These are phyloP conservation scores for Clitocybe nebularis DNA, from an alignment of 1,284 basidiomycete species.

Conservation along the genomic window DNA sequence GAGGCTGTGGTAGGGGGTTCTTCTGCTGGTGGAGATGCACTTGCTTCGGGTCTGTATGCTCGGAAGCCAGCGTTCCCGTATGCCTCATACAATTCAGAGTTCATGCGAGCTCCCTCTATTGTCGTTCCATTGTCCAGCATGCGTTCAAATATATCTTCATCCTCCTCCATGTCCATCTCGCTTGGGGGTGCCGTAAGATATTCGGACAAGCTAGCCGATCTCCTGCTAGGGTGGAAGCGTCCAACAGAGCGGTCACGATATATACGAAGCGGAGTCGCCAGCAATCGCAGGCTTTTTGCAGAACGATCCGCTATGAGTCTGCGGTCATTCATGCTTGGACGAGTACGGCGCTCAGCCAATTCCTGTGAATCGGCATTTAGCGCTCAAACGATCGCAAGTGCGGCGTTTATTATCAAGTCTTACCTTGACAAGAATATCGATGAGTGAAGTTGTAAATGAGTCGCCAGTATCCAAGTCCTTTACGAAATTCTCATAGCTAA, in stretches of 20 bases:
- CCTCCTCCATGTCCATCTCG: constrained; percentile 55
- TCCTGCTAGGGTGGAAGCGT: constrained; percentile 30
- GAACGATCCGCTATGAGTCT: constrained; percentile 62
- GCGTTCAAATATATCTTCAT: constrained; percentile 51
- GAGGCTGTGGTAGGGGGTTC: constrained; percentile 23
- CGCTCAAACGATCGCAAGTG: background rate
- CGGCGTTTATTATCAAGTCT: constrained; percentile 18
- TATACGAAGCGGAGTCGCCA: constrained; percentile 48
- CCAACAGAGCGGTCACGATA: constrained; percentile 42
- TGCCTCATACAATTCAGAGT: constrained; percentile 54
- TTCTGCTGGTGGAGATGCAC: constrained; percentile 28
- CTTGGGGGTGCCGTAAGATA: constrained; percentile 46
- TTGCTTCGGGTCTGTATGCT: constrained; percentile 15
- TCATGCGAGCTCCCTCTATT: constrained; percentile 51
- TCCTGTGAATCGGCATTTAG: constrained; percentile 40
- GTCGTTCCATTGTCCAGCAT: constrained; percentile 31
- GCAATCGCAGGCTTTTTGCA: constrained; percentile 50
- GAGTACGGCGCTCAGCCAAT: constrained; percentile 61
- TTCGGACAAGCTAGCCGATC: constrained; percentile 38
- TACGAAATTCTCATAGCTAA: constrained; percentile 67
- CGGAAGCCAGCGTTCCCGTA: constrained; percentile 27
- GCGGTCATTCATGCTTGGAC: constrained; percentile 48
- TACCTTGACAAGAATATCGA: constrained; percentile 73
- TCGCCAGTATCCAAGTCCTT: constrained; percentile 69
- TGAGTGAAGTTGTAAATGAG: constrained; percentile 64